Evolutionary conservation across 1,284 basidiomycete genomes (phyloP).

Genomic region (Phlebopus sp.): DNA sequence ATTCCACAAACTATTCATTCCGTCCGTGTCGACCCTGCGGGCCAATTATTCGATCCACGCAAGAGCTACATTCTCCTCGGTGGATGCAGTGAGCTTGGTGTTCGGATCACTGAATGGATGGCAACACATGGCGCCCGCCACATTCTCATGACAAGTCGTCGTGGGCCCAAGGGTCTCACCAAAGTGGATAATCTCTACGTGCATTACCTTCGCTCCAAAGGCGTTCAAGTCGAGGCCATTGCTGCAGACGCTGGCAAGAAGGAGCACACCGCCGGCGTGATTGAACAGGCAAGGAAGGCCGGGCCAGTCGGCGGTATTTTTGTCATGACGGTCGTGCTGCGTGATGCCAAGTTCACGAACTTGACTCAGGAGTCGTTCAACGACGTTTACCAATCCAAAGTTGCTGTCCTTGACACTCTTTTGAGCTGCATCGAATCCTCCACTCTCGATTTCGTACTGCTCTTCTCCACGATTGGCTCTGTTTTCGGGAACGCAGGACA

Average conservation of each 20-base stretch:
- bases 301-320: slow-evolving; percentile 28
- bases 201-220: slow-evolving; percentile 17
- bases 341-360: slow-evolving; percentile 31
- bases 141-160: slow-evolving; percentile 32
- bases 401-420: slow-evolving; percentile 25
- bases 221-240: slow-evolving; percentile 24
- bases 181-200: slow-evolving; percentile 29
- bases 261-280: slow-evolving; percentile 18
- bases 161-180: slow-evolving; percentile 23
- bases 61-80: slow-evolving; percentile 33
- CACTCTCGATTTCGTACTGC: slow-evolving; percentile 29
- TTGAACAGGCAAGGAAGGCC: slow-evolving; percentile 18
- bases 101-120: slow-evolving; percentile 35
- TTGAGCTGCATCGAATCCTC: slow-evolving; percentile 23
- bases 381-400: slow-evolving; percentile 32
- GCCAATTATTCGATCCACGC: slow-evolving; percentile 29
- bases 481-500: slow-evolving; percentile 35
- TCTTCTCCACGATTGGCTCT: slow-evolving; percentile 33
- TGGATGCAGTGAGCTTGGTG: slow-evolving; percentile 29
- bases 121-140: slow-evolving; percentile 26
- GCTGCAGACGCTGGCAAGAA: slow-evolving; percentile 23
- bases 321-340: slow-evolving; percentile 34
- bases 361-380: slow-evolving; percentile 32
- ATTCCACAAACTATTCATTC: slow-evolving; percentile 9
- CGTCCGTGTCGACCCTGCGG: slow-evolving; percentile 21